phyloP scores from a whole-genome alignment of 495 filamentous ascomycete genomes.

The Barbatosphaeria neglecta region DNA sequence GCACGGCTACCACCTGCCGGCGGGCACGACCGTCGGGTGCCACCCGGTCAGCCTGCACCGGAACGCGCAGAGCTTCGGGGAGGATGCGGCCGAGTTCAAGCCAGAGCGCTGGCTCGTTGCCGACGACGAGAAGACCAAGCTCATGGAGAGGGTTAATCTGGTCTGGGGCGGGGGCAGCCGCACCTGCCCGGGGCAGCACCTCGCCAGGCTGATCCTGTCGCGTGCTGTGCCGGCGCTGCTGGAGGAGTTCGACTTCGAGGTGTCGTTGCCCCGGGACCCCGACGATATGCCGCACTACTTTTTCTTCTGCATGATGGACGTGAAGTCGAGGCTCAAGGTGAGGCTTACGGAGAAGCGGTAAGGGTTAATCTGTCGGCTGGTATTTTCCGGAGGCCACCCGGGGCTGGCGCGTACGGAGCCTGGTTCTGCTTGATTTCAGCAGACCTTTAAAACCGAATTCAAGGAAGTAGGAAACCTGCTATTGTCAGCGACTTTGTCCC shows the following conservation, averaged over 20 bases:
- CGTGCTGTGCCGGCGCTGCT: conserved; percentile 52
- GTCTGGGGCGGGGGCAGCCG: conserved; percentile 46
- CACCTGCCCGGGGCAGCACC: conserved; percentile 53
- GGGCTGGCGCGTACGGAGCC: too few relatives aligned
- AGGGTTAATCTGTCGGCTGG: not conserved
- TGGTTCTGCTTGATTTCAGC: too few relatives aligned
- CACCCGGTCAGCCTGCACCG: conserved; percentile 14
- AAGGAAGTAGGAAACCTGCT: too few relatives aligned
- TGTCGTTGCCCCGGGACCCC: not conserved
- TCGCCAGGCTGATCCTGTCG: conserved; percentile 46
- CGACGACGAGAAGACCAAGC: conserved; percentile 1
- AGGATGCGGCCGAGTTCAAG: conserved; percentile 28
- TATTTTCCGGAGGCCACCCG: too few relatives aligned
- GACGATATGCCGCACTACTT: not conserved
- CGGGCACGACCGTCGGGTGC: conserved; percentile 19
- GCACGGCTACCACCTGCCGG: conserved; percentile 34
- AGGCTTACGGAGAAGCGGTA: too few relatives aligned
- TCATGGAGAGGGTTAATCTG: conserved; percentile 8
- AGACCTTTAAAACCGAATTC: too few relatives aligned
- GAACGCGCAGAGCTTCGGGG: conserved; percentile 30
- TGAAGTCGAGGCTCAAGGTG: not conserved
- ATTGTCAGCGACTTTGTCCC: too few relatives aligned
- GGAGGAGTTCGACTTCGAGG: conserved; percentile 32
- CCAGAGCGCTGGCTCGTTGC: conserved; percentile 31
- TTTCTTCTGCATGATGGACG: not conserved